Percentiles rank a stretch among this genome's conserved stretches.
Conservation (phyloP, 2,329 filamentous ascomycete species). For the Pseudogymnoascus sp. region DNA sequence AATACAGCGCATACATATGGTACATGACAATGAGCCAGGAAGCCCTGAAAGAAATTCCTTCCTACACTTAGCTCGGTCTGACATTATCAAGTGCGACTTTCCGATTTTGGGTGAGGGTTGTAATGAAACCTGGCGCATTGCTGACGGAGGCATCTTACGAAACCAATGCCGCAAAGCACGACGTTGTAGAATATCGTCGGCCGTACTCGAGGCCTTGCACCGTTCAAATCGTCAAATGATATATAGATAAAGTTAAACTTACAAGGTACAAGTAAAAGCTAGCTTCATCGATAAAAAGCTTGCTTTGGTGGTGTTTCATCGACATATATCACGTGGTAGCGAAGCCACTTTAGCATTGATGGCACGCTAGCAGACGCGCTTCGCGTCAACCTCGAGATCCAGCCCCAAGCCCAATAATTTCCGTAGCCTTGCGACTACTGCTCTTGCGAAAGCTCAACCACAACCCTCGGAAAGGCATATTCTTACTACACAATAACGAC, state of each 20-base stretch:
- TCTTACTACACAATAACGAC: not conserved
- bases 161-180: not conserved
- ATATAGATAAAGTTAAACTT: not conserved
- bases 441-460: not conserved
- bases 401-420: conserved; percentile 5
- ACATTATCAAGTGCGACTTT: not conserved
- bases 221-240: not conserved
- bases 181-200: not conserved
- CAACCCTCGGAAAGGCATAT: not conserved
- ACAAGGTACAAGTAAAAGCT: not conserved
- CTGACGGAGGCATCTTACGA: not conserved
- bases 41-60: not conserved
- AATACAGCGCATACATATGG: not conserved
- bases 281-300: not conserved
- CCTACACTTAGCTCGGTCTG: not conserved
- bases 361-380: conserved; percentile 9
- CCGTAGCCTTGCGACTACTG: not conserved
- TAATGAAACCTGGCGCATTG: not conserved
- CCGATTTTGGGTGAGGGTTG: not conserved
- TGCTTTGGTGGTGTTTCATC: not conserved
- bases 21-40: not conserved
- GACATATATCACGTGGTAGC: not conserved
- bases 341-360: conserved; percentile 5
- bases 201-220: not conserved
- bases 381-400: conserved; percentile 9